Evolutionary conservation across 2,329 filamentous ascomycete species (phyloP), one percentile per base, ranked within the genome.

Genomic region (Purpureocillium takamizusanense): DNA sequence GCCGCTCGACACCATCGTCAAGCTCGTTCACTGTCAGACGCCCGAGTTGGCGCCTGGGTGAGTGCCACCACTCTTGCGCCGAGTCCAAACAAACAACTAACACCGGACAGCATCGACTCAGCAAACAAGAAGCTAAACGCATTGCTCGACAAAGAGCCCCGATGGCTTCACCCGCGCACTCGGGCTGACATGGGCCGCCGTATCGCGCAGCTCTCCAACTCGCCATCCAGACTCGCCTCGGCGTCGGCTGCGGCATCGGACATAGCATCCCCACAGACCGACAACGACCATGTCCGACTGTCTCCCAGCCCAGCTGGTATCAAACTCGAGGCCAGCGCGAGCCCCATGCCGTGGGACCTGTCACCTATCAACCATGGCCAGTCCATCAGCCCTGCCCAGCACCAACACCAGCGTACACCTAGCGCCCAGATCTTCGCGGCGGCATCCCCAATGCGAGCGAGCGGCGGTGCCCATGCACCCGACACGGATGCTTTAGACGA

Each of bases 101-200:
- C 31, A n/a, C 32, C 6, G 23, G 38, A 21, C 34, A 27, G 34
- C 33, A 17, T 39, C 33, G 74, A 77, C 47, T 76, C 74, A 21
- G 73, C 70, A 27, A 73, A 74, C 49, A 78, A 78, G 57, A 74
- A 70, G 16, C 66, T 78, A 45, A 70, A 72, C 38, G 59, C 62
- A 7, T 66, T 76, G 43, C 64, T 78, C 25, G 74, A 76, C 45
- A 74, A 78, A 43, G 71, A 79, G 29, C 71, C 74, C 23, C 65
- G 74, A 51, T 76, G 74, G 65, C 60, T 78, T 36, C 68, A 72
- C 15, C 73, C 74, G 1, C 66, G 65, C 42, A 65, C 60, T 28
- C 59, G 66, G 10, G 60, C 64, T 14, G 73, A 78, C 37, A 74
- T 76, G 66, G 58, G 59, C 33, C 62, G 65, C 25, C 70, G 72